phyloP scores from a whole-genome alignment of 2,329 filamentous ascomycete species.

The Neonectria punicea region DNA sequence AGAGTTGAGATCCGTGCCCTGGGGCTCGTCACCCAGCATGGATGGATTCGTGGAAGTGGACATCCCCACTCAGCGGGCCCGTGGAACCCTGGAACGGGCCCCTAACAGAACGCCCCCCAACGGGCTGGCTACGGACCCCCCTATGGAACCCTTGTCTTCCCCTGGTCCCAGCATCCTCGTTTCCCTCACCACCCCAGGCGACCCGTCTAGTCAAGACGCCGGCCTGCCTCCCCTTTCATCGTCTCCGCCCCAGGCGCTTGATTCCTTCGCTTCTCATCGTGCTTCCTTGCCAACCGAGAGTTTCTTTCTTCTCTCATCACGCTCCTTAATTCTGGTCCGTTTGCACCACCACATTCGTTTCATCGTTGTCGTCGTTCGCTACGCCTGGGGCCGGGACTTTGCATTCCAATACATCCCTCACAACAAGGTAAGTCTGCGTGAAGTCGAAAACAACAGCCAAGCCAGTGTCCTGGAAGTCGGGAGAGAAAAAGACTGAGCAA shows the following conservation, averaged over 20 bases:
- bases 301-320: conserved; percentile 62
- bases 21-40: neutral
- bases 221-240: conserved; percentile 40
- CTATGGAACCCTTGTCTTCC: conserved; percentile 21
- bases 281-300: conserved; percentile 64
- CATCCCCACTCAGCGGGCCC: conserved; percentile 1
- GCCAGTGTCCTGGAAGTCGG: neutral
- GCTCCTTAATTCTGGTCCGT: conserved; percentile 51
- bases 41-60: neutral
- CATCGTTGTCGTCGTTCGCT: conserved; percentile 41
- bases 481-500: conserved; percentile 18
- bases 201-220: conserved; percentile 35
- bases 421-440: conserved; percentile 40
- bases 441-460: neutral
- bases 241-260: conserved; percentile 39
- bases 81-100: conserved; percentile 17
- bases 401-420: conserved; percentile 30
- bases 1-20: conserved; percentile 1
- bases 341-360: conserved; percentile 46
- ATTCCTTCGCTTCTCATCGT: conserved; percentile 43
- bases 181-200: conserved; percentile 17
- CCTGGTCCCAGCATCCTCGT: conserved; percentile 16
- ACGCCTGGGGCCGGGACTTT: conserved; percentile 34
- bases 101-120: conserved; percentile 17
- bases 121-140: conserved; percentile 8